phyloP scores from a whole-genome alignment of 306 rosid species.

The Inga leiocalycina region DNA sequence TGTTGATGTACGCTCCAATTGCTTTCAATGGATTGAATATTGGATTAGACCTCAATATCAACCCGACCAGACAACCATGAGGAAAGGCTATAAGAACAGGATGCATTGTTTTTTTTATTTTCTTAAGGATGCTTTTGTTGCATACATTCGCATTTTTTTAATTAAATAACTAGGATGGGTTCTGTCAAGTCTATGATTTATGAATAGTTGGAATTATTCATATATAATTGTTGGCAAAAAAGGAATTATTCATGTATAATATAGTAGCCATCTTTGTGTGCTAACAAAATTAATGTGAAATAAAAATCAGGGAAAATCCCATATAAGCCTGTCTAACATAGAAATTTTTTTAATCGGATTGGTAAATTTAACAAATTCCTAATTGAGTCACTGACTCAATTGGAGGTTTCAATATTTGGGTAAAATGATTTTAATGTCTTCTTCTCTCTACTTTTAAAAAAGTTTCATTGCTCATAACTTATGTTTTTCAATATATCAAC shows the following conservation, averaged over 20 bases:
- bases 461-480: no score
- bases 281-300: background rate
- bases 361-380: no score
- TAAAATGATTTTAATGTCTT: no score
- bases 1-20: conserved; percentile 94
- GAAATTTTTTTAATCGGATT: no score
- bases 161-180: background rate
- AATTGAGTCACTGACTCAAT: no score
- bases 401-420: no score
- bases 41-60: conserved; percentile 62
- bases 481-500: no score
- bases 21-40: conserved; percentile 89
- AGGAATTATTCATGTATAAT: background rate
- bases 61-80: conserved; percentile 43
- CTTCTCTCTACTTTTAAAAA: no score
- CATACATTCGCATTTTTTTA: background rate
- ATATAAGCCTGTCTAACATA: no score
- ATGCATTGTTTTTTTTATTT: conserved; percentile 4
- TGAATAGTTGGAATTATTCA: background rate
- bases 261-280: background rate
- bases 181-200: background rate
- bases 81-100: conserved; percentile 8
- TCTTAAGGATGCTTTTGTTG: background rate
- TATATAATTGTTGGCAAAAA: background rate
- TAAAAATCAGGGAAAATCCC: no score